Conservation (phyloP, 306 rosid genomes). For the Prunus persica region DNA sequence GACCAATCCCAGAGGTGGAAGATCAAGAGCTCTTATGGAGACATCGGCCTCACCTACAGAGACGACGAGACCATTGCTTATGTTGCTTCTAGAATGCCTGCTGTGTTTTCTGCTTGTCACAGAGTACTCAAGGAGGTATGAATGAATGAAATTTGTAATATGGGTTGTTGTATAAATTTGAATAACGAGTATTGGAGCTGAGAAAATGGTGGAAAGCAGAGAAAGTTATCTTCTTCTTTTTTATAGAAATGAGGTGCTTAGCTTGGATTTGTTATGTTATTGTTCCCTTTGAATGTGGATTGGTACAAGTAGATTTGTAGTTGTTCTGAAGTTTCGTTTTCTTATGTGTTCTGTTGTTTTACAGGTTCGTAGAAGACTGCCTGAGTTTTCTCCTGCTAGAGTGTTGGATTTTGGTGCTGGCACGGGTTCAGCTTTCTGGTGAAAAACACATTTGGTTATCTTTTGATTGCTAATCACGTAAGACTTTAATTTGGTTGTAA, state of each 20-base stretch:
- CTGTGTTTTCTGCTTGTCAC: conserved; percentile 88
- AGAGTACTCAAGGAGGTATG: conserved; percentile 87
- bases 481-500: neutral
- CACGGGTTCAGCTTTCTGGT: conserved; percentile 96
- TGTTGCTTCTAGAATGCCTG: conserved; percentile 93
- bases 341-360: conserved; percentile 4
- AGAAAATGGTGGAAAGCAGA: neutral
- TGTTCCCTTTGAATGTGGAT: conserved; percentile 4
- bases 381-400: conserved; percentile 71
- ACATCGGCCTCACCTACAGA: conserved; percentile 67
- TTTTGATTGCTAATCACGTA: neutral
- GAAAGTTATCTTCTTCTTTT: neutral
- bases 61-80: conserved; percentile 83
- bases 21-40: conserved; percentile 85
- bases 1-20: conserved; percentile 89
- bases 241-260: neutral
- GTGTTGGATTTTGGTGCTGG: conserved; percentile 95
- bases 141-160: neutral
- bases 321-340: conserved; percentile 10
- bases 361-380: conserved; percentile 79
- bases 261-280: neutral
- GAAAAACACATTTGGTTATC: conserved; percentile 27
- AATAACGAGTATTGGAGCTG: neutral
- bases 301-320: neutral
- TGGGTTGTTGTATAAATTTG: neutral